A percentile compares a stretch with the other conserved stretches of the same genome.
These are phyloP conservation scores for Saturnispora silvae DNA, from an alignment of 805 yeast species.

Conservation along the genomic window DNA sequence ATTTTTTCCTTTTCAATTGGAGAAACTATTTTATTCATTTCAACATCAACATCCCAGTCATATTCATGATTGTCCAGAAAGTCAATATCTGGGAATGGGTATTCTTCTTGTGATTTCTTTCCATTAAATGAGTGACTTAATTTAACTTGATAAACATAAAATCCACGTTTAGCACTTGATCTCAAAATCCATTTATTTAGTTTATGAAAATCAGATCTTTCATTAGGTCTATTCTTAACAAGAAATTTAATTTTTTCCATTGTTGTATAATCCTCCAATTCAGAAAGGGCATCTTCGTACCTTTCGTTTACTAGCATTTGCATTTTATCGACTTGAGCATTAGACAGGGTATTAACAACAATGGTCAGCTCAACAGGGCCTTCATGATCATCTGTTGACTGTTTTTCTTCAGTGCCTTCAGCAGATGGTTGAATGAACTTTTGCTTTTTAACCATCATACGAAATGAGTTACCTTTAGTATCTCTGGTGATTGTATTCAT, in stretches of 20 bases:
- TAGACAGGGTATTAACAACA: constrained; percentile 10
- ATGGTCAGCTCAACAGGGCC: constrained; percentile 8
- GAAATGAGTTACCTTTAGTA: constrained; percentile 26
- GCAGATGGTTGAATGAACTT: constrained; percentile 1
- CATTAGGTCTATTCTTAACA: constrained; percentile 10
- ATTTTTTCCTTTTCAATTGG: constrained; percentile 8
- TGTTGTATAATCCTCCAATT: constrained; percentile 9
- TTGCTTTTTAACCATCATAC: constrained; percentile 23
- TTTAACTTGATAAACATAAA: constrained; percentile 29
- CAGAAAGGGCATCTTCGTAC: constrained; percentile 1
- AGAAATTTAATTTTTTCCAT: constrained; percentile 18
- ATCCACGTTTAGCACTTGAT: constrained; percentile 12
- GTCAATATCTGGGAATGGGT: constrained; percentile 24
- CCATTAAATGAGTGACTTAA: constrained; percentile 29
- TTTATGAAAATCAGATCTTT: constrained; percentile 11
- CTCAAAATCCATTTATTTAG: constrained; percentile 14
- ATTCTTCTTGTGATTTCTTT: constrained; percentile 12
- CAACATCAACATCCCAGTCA: constrained; percentile 23
- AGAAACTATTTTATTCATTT: constrained; percentile 15
- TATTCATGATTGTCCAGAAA: constrained; percentile 13
- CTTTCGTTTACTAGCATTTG: constrained; percentile 17
- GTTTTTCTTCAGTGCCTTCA: not conserved
- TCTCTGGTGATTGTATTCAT: constrained; percentile 29
- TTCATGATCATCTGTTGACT: not conserved
- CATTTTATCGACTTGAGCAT: constrained; percentile 7